Evolutionary conservation across 2,329 filamentous ascomycete species (phyloP).

Genomic region (Berkeleyomyces basicola): DNA sequence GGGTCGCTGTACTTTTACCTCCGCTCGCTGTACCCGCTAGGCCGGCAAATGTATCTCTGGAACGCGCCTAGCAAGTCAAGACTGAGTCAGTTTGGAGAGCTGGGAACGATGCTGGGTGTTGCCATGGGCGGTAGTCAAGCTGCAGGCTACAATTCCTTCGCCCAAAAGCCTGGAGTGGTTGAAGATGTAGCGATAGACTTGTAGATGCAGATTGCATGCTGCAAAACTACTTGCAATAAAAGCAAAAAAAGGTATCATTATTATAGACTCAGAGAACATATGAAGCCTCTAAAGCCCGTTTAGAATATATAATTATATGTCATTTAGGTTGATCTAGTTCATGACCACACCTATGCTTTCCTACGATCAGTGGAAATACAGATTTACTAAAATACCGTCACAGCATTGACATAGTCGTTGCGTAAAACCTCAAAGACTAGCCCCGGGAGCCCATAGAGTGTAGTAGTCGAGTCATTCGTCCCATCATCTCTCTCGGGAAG

Average conservation of each 20-base stretch:
- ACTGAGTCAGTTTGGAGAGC: slow-evolving; percentile 29
- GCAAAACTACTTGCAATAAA: not conserved
- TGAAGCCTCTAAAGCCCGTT: not conserved
- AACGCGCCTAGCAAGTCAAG: slow-evolving; percentile 19
- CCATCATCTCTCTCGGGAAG: slow-evolving; percentile 36
- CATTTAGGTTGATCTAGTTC: not conserved
- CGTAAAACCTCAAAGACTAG: slow-evolving; percentile 90
- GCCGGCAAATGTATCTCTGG: slow-evolving; percentile 29
- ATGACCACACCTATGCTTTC: not conserved
- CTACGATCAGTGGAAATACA: not conserved
- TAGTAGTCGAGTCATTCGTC: slow-evolving; percentile 49
- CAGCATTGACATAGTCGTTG: slow-evolving; percentile 74
- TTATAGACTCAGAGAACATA: not conserved
- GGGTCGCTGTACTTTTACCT: slow-evolving; percentile 24
- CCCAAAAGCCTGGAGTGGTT: not conserved
- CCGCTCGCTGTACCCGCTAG: slow-evolving; percentile 28
- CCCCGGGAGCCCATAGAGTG: slow-evolving; percentile 83
- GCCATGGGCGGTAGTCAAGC: slow-evolving; percentile 9
- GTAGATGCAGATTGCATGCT: slow-evolving; percentile 1
- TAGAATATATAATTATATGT: not conserved
- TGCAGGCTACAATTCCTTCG: slow-evolving; percentile 1
- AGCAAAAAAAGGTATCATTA: not conserved
- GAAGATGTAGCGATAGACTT: slow-evolving; percentile 11
- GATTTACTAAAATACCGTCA: slow-evolving; percentile 66
- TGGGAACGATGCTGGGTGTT: slow-evolving; percentile 28